phyloP scores from a whole-genome alignment of 192 early-diverging fungal genomes.

The Coemansia sp. region DNA sequence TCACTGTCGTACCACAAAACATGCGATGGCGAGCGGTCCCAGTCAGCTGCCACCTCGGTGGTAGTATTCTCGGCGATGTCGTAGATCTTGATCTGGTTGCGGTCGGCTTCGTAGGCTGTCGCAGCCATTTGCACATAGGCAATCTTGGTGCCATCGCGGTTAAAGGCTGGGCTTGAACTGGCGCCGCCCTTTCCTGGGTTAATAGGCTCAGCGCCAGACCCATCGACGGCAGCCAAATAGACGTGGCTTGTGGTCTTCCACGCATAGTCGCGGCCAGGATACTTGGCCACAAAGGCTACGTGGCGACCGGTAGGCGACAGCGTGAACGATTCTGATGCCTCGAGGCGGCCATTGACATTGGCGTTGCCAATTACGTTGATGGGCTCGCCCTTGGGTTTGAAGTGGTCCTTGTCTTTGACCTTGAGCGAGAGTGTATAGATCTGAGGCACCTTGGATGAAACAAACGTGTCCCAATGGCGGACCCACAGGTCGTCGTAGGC shows the following conservation, averaged over 20 bases:
- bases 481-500: constrained; percentile 74
- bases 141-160: constrained; percentile 61
- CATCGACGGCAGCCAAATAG: constrained; percentile 61
- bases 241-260: constrained; percentile 78
- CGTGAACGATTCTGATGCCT: constrained; percentile 57
- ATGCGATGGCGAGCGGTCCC: constrained; percentile 62
- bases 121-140: constrained; percentile 74
- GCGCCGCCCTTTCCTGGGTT: constrained; percentile 57
- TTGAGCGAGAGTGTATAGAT: constrained; percentile 58
- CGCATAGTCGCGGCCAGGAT: constrained; percentile 59
- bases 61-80: constrained; percentile 42
- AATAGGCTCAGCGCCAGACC: constrained; percentile 44
- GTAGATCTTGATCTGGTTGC: constrained; percentile 66
- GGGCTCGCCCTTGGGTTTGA: constrained; percentile 14
- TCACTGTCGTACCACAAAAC: constrained; percentile 58
- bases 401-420: constrained; percentile 32
- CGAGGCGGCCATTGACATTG: constrained; percentile 53
- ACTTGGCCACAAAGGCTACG: constrained; percentile 72
- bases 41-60: constrained; percentile 51
- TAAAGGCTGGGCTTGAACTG: constrained; percentile 62
- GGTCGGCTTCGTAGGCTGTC: constrained; percentile 74
- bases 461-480: constrained; percentile 77
- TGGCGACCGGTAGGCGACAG: constrained; percentile 64
- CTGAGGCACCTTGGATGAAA: constrained; percentile 60
- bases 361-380: constrained; percentile 41